phyloP scores from a whole-genome alignment of 306 rosid genomes.

The Pyrus pyrifolia region DNA sequence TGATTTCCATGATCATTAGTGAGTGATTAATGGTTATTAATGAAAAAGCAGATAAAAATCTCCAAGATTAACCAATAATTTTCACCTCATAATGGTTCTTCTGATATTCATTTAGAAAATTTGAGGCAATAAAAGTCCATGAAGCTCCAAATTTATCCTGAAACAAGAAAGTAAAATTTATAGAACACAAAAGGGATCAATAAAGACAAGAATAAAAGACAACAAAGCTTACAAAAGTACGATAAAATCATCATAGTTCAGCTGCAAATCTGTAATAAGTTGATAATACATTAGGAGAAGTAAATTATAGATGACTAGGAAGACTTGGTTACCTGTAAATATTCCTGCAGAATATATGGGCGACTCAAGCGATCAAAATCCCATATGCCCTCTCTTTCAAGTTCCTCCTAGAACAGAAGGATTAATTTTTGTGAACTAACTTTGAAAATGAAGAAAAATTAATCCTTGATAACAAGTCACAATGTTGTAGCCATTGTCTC shows the following conservation, averaged over 20 bases:
- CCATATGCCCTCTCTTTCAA: conserved; percentile 92
- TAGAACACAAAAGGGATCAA: not conserved
- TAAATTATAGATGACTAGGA: conserved; percentile 10
- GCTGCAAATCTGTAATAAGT: not conserved
- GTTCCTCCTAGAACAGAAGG: conserved; percentile 66
- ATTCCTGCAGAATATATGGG: conserved; percentile 68
- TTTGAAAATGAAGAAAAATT: not conserved
- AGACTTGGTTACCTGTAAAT: conserved; percentile 53
- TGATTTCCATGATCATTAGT: not conserved
- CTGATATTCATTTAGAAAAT: conserved; percentile 62
- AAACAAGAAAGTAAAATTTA: conserved; percentile 16
- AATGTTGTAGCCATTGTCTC: not conserved
- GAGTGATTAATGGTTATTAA: not conserved
- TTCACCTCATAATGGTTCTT: conserved; percentile 68
- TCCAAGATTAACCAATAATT: conserved; percentile 1
- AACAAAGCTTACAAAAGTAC: not conserved
- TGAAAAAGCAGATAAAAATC: not conserved
- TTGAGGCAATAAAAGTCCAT: conserved; percentile 73
- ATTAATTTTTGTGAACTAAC: conserved; percentile 11
- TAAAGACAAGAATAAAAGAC: conserved; percentile 3
- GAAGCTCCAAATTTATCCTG: conserved; percentile 79
- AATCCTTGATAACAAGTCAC: conserved; percentile 1
- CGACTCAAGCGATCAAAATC: conserved; percentile 83
- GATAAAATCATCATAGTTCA: not conserved
- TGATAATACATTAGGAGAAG: not conserved